Evolutionary conservation across 2,329 filamentous ascomycete genomes (phyloP).

Genomic region (Talaromyces piceae): DNA sequence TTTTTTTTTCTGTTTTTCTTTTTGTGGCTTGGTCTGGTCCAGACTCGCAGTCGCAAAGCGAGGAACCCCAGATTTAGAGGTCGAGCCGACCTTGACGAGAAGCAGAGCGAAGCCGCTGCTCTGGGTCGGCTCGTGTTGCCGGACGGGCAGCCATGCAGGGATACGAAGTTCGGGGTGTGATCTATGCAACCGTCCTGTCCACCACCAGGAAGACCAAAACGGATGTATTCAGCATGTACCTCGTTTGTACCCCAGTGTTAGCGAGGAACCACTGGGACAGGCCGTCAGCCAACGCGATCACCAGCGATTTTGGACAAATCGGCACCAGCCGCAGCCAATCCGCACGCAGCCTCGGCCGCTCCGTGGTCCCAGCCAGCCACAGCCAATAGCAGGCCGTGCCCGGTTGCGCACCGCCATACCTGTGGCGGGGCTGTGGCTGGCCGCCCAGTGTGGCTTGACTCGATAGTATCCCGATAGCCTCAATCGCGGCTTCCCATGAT

Average conservation of each 20-base stretch:
- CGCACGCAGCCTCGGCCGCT: slow-evolving; percentile 8
- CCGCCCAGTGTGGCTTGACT: slow-evolving; percentile 10
- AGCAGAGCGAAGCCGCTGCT: neutral
- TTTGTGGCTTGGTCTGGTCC: too few species aligned
- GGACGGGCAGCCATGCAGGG: neutral
- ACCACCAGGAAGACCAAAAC: neutral
- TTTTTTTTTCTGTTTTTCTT: too few species aligned
- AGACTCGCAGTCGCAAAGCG: too few species aligned
- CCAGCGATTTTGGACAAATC: too few species aligned
- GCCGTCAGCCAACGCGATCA: neutral
- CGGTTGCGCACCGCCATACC: slow-evolving; percentile 9
- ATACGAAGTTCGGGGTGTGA: neutral
- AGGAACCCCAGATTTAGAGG: too few species aligned
- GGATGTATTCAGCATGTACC: neutral
- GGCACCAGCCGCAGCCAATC: neutral
- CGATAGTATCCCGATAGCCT: slow-evolving; percentile 13
- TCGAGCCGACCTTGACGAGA: too few species aligned
- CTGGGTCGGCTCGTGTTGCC: neutral
- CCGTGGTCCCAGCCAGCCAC: neutral
- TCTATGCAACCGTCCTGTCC: neutral
- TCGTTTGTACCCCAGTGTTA: too few species aligned
- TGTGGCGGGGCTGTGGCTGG: slow-evolving; percentile 12
- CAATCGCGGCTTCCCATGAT: neutral
- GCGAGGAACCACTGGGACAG: too few species aligned
- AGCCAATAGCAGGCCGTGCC: neutral